A percentile compares a stretch with the other conserved stretches of the same genome.
These are phyloP conservation scores for Noccaea bulbosa DNA, from an alignment of 345 rosid species.

Conservation along the genomic window DNA sequence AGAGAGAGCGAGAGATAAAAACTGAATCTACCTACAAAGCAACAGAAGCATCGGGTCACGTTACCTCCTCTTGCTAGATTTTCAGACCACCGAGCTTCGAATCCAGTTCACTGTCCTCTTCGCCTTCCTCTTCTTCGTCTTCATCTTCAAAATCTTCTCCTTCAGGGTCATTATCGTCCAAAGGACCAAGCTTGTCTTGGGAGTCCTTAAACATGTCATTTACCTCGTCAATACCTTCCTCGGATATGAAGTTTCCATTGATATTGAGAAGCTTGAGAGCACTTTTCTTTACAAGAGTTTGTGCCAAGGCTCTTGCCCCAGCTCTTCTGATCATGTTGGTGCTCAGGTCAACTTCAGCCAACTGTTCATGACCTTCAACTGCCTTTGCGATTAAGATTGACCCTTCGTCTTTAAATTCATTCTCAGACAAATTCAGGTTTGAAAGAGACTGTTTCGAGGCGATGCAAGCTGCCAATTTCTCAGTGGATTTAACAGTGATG, in stretches of 20 bases:
- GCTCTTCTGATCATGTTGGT: constrained; percentile 64
- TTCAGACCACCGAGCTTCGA: constrained; percentile 73
- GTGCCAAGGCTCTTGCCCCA: constrained; percentile 73
- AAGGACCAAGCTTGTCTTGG: constrained; percentile 59
- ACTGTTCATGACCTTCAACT: constrained; percentile 63
- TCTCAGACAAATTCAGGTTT: constrained; percentile 80
- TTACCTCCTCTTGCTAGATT: constrained; percentile 53
- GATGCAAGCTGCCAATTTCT: constrained; percentile 62
- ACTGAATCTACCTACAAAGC: constrained; percentile 35
- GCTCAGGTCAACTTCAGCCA: constrained; percentile 78
- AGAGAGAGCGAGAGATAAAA: constrained; percentile 4
- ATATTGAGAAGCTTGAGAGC: constrained; percentile 68
- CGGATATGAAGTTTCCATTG: constrained; percentile 74
- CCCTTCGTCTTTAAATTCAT: constrained; percentile 92
- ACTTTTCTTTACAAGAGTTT: constrained; percentile 60
- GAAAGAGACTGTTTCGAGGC: constrained; percentile 63
- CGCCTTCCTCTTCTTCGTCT: constrained; percentile 56
- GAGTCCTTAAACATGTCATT: constrained; percentile 64
- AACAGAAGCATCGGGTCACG: constrained; percentile 22
- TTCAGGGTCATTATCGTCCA: constrained; percentile 81
- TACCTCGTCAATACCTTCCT: constrained; percentile 84
- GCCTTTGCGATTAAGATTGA: constrained; percentile 70
- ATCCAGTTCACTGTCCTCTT: constrained; percentile 69
- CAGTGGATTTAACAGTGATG: constrained; percentile 61
- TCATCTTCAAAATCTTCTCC: constrained; percentile 81